Conservation (phyloP, 2,329 filamentous ascomycete species). For the Ophiocordyceps robertsii region DNA sequence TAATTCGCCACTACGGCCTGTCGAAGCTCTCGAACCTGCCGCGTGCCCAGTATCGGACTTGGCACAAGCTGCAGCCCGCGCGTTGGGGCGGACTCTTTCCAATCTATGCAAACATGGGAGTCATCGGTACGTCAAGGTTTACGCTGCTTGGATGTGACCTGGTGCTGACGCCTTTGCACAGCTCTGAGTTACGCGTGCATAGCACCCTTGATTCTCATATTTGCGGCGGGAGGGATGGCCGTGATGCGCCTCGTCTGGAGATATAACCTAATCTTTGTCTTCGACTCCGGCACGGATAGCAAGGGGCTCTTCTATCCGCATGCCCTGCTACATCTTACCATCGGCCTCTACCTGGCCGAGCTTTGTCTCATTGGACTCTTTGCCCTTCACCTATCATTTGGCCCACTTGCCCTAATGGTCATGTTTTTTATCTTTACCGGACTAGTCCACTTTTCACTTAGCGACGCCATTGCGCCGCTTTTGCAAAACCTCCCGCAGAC, state of each 20-base stretch:
- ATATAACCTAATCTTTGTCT: slow-evolving; percentile 84
- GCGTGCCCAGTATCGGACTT: slow-evolving; percentile 65
- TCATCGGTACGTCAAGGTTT: slow-evolving; percentile 49
- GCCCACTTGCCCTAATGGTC: slow-evolving; percentile 64
- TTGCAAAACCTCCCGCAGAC: slow-evolving; percentile 69
- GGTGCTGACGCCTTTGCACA: slow-evolving; percentile 14
- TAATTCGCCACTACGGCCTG: slow-evolving; percentile 43
- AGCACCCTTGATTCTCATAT: slow-evolving; percentile 71
- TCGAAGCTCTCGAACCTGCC: slow-evolving; percentile 67
- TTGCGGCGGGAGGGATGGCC: slow-evolving; percentile 64
- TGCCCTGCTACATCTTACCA: slow-evolving; percentile 75
- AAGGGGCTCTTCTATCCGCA: slow-evolving; percentile 78
- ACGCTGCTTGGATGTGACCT: too few relatives aligned
- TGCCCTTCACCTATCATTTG: slow-evolving; percentile 50
- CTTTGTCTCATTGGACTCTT: slow-evolving; percentile 79
- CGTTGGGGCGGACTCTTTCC: slow-evolving; percentile 79
- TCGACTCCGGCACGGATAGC: slow-evolving; percentile 69
- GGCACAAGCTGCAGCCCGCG: slow-evolving; percentile 58
- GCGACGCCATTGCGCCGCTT: slow-evolving; percentile 60
- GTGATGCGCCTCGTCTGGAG: slow-evolving; percentile 80
- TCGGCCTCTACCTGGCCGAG: slow-evolving; percentile 71
- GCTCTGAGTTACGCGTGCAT: slow-evolving; percentile 80
- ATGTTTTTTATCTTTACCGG: slow-evolving; percentile 61
- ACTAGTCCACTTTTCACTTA: slow-evolving; percentile 63
- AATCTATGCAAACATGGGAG: slow-evolving; percentile 66